A percentile compares a stretch with the other conserved stretches of the same genome.
These are phyloP conservation scores for Vitis labrusca DNA, from an alignment of 164 flowering plant genomes.

Conservation along the genomic window DNA sequence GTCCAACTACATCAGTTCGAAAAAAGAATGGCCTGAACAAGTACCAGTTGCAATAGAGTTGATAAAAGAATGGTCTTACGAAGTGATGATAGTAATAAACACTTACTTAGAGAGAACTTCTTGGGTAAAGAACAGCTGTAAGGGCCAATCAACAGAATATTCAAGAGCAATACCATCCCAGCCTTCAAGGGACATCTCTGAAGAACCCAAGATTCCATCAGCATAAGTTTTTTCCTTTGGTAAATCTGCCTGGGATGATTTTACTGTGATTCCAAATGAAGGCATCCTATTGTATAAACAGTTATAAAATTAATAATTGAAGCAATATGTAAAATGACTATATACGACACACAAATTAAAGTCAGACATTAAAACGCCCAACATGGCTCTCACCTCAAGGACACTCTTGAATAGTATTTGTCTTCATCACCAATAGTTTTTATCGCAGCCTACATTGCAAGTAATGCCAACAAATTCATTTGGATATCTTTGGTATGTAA, in stretches of 20 bases:
- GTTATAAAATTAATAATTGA: neutral
- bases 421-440: conserved; percentile 95
- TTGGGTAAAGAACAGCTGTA: conserved; percentile 88
- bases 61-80: neutral
- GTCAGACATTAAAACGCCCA: neutral
- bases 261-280: conserved; percentile 61
- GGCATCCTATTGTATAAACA: conserved; percentile 58
- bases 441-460: conserved; percentile 75
- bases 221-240: conserved; percentile 44
- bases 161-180: conserved; percentile 99
- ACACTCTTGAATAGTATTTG: conserved; percentile 70
- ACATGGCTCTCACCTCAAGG: neutral
- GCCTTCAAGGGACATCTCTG: conserved; percentile 74
- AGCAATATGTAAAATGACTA: neutral
- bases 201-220: conserved; percentile 54
- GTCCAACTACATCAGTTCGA: too few relatives aligned
- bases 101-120: conserved; percentile 94
- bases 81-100: neutral
- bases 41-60: too few relatives aligned
- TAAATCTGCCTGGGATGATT: conserved; percentile 63
- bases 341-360: neutral
- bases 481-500: neutral
- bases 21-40: too few relatives aligned
- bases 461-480: conserved; percentile 1
- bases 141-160: conserved; percentile 96